Evolutionary conservation across 1,284 basidiomycete genomes (phyloP), one percentile per base, ranked within the genome.

Genomic region (Ustilago shanxiensis): DNA sequence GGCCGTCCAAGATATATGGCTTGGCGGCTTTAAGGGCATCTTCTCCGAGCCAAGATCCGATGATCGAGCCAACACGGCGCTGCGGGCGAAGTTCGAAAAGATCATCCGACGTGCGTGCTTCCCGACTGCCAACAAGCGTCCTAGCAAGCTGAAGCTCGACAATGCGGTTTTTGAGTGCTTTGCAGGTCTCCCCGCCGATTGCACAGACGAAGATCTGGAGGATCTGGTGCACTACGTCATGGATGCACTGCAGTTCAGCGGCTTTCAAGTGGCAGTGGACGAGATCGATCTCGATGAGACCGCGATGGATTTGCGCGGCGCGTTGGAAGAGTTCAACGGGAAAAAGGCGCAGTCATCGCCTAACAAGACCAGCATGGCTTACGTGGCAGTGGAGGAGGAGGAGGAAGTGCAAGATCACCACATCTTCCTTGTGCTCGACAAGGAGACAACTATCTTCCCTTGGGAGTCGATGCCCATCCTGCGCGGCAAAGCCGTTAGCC

Each of bases 381-480:
- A 65, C 50, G 53, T 70, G 1, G 70, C 61, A 10, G 55, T 62
- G 6, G 58, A 66, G 9, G 74, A 69, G 28, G 66, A 66, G 39
- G 69, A 77, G 20, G 26, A 64, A 31, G 63, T 59, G 45, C 91
- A 93, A 78, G 93, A 94, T 71, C 90, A 93, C 78, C 96, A 99
- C 84, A 87, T 92, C 39, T 96, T 98, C 87, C 88, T 99, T 63
- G 90, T 96, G 14, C 89, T 99, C 35, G 97, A 98, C 87, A 94
- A 94, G 88, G 92, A 94, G 72, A 88, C 96, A 14, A 93, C 95
- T 81, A 90, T 91, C 0, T 89, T 99, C 67, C 96, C 97, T 1
- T 99, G 96, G 97, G 97, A 99, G 87, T 95, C 93, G 29, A 91
- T 98, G 26, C 95, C 96, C 0, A 90, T 92, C 51, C 88, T 99